These are phyloP conservation scores for Euptelea pleiosperma DNA, from an alignment of 164 flowering plant species.

Conservation along the genomic window DNA sequence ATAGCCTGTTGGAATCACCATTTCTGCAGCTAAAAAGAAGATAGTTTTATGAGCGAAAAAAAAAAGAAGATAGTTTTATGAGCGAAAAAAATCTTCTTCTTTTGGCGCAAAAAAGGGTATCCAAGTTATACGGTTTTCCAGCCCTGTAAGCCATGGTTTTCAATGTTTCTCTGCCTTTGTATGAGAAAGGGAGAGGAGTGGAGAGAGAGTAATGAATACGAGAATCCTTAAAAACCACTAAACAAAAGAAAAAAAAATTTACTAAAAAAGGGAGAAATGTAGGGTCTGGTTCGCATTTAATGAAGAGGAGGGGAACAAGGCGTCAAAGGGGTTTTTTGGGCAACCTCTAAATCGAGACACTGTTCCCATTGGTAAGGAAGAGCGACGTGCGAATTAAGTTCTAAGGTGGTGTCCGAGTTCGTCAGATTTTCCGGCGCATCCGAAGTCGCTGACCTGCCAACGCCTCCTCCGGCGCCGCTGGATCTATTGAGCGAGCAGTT, in stretches of 20 bases:
- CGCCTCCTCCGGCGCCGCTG: conserved; percentile 9
- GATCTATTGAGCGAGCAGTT: conserved; percentile 56
- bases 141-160: not conserved
- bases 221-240: not conserved
- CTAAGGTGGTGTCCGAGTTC: conserved; percentile 37
- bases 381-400: conserved; percentile 70
- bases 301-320: not conserved
- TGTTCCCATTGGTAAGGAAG: conserved; percentile 94
- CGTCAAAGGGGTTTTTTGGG: not conserved
- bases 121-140: no score
- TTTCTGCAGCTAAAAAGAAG: no score
- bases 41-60: no score
- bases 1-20: no score
- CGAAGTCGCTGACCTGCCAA: conserved; percentile 23
- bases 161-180: not conserved
- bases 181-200: not conserved
- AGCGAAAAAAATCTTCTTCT: no score
- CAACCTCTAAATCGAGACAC: conserved; percentile 90
- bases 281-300: conserved; percentile 3
- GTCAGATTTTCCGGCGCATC: conserved; percentile 14
- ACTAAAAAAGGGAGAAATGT: not conserved
- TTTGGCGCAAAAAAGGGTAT: no score
- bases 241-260: not conserved
- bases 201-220: not conserved
- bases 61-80: not conserved